Base-by-base conservation (phyloP, 495 filamentous ascomycete species). In the Penicillium pulvis region DNA sequence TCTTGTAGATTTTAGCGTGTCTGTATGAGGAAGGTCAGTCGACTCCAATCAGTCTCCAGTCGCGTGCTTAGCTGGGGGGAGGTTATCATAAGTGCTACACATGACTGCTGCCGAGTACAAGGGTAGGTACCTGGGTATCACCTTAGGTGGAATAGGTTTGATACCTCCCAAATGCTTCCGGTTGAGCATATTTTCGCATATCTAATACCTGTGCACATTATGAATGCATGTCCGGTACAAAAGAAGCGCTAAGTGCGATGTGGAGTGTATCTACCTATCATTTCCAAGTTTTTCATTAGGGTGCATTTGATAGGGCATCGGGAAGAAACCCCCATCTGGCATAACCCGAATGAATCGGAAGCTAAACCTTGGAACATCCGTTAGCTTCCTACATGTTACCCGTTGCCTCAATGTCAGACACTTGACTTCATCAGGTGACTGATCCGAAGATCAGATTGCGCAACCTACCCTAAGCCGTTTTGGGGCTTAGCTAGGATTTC, bases 391-490 rank as follows among this genome's bases (percentile, higher is more conserved):
- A 26, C 50, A 26, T 26, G 7, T 41, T n/a, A 20, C n/a, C 20
- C 3, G 6, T 28, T 26, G 8, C 51, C 24, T 42, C 36, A 5
- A 30, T 56, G 41, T 26, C 20, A 47, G 43, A 20, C 41, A 4
- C 53, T 51, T 56, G 23, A 9, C 53, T 48, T 1, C 9, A 52
- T 52, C 53, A 11, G 53, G 58, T 17, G 48, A 52, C 35, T 30
- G 11, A 56, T 41, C 47, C 58, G 53, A 60, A 31, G 41, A 53
- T 26, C 26, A 35, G 42, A 52, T 53, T 24, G 49, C 36, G 36
- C 36, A 44, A 44, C 39, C 36, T 39, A 24, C 23, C 23, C 51
- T 42, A 42, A 53, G 35, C 51, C 23, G 9, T 43, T 49, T 49
- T 30, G 4, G 24, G 46, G 14, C 26, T 17, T 24, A 31, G 3